Evolutionary conservation across 2,329 filamentous ascomycete genomes (phyloP).

Genomic region (Ophiostoma triangulosporum): DNA sequence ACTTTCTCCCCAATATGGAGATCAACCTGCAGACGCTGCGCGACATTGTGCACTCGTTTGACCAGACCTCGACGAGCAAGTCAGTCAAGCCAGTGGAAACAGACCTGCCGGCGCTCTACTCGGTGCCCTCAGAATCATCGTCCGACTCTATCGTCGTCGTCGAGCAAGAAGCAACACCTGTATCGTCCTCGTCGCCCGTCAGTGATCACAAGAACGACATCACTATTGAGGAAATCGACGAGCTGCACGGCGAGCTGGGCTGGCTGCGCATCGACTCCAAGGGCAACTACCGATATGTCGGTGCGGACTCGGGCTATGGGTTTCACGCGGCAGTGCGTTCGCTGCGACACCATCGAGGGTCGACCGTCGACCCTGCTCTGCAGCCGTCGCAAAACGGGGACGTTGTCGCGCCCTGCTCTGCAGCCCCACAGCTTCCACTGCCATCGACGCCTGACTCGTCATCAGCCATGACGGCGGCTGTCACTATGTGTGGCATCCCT

Average conservation of each 20-base stretch:
- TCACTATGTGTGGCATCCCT: not conserved
- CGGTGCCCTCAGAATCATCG: not conserved
- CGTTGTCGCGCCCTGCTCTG: constrained; percentile 13
- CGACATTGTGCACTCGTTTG: constrained; percentile 12
- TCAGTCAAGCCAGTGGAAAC: not conserved
- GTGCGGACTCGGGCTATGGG: constrained; percentile 16
- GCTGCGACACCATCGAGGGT: constrained; percentile 10
- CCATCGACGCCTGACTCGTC: constrained; percentile 11
- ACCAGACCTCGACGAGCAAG: not conserved
- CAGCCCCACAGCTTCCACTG: constrained; percentile 11
- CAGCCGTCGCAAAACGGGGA: constrained; percentile 1
- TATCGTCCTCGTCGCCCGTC: not conserved
- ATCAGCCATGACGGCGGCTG: not conserved
- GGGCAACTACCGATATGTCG: constrained; percentile 16
- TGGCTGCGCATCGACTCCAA: constrained; percentile 16
- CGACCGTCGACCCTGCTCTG: not conserved
- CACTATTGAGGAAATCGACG: constrained; percentile 15
- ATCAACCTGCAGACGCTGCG: constrained; percentile 16
- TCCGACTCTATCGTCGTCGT: constrained; percentile 8
- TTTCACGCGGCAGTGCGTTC: constrained; percentile 17
- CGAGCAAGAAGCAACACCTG: constrained; percentile 4
- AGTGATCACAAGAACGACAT: constrained; percentile 5
- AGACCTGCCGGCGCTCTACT: not conserved
- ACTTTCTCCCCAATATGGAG: constrained; percentile 17
- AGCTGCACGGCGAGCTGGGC: constrained; percentile 15